phyloP scores from a whole-genome alignment of 164 flowering plant genomes.

The Chimonanthus salicifolius region DNA sequence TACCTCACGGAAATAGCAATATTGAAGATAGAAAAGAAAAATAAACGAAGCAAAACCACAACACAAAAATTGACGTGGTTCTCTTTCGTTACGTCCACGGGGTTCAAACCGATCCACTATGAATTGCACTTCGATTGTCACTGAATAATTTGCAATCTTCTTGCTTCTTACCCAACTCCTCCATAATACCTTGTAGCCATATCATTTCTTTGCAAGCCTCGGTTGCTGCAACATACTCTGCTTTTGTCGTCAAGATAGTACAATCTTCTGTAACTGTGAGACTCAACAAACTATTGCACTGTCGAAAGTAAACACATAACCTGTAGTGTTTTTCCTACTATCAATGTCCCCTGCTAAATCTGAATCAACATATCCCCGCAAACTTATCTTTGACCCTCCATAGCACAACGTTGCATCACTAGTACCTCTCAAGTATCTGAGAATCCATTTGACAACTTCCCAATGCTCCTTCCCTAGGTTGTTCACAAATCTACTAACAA shows the following conservation, averaged over 20 bases:
- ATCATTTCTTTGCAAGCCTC: conserved; percentile 7
- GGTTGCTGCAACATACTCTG: conserved; percentile 2
- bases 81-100: too few relatives aligned
- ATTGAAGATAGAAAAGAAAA: too few relatives aligned
- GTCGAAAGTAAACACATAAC: conserved; percentile 8
- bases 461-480: neutral
- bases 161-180: neutral
- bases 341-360: conserved; percentile 7
- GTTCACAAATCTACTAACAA: neutral
- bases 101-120: neutral
- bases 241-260: conserved; percentile 7
- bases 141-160: neutral
- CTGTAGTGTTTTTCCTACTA: neutral
- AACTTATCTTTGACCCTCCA: neutral
- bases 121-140: neutral
- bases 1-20: too few relatives aligned
- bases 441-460: neutral
- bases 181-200: conserved; percentile 3
- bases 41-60: too few relatives aligned
- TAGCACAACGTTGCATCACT: neutral
- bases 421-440: neutral
- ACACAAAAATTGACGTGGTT: too few relatives aligned
- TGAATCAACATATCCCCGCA: conserved; percentile 6
- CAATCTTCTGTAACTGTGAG: neutral
- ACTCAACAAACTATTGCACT: conserved; percentile 7